Evolutionary conservation across 495 filamentous ascomycete species (phyloP).

Genomic region (Hamigera avellanea): DNA sequence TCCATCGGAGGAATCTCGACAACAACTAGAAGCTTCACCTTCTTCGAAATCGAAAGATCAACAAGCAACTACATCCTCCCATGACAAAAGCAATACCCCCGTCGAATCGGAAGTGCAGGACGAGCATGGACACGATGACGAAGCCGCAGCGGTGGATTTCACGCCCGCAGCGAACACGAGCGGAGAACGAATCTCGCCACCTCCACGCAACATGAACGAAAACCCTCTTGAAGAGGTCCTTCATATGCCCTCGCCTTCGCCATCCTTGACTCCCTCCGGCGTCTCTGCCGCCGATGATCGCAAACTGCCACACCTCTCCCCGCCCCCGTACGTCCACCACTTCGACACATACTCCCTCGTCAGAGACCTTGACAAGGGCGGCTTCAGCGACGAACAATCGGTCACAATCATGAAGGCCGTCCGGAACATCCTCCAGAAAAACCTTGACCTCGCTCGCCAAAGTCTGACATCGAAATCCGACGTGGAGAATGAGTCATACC

Average conservation of each 20-base stretch:
- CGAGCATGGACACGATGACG: constrained; percentile 7
- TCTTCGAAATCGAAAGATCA: neutral
- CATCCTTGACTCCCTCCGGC: constrained; percentile 20
- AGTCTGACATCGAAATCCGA: constrained; percentile 68
- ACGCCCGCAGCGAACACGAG: constrained; percentile 13
- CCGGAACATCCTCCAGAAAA: constrained; percentile 58
- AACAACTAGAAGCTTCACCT: neutral
- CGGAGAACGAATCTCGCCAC: constrained; percentile 20
- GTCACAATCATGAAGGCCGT: constrained; percentile 83
- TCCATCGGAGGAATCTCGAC: neutral
- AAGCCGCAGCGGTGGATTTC: constrained; percentile 10
- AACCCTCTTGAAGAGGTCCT: constrained; percentile 57
- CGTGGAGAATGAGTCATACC: constrained; percentile 79
- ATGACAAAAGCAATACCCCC: constrained; percentile 9
- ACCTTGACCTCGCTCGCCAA: constrained; percentile 66
- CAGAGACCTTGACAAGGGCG: constrained; percentile 55
- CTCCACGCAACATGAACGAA: constrained; percentile 9
- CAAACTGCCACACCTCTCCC: constrained; percentile 53
- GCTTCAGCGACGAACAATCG: constrained; percentile 58
- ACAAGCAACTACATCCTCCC: neutral
- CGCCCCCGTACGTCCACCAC: constrained; percentile 81
- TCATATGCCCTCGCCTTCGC: constrained; percentile 41
- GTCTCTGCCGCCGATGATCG: constrained; percentile 23
- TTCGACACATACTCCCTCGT: constrained; percentile 91
- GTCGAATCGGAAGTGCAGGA: constrained; percentile 13